phyloP scores from a whole-genome alignment of 1,284 basidiomycete species.

The Microbotryum lychnidis-dioicae region DNA sequence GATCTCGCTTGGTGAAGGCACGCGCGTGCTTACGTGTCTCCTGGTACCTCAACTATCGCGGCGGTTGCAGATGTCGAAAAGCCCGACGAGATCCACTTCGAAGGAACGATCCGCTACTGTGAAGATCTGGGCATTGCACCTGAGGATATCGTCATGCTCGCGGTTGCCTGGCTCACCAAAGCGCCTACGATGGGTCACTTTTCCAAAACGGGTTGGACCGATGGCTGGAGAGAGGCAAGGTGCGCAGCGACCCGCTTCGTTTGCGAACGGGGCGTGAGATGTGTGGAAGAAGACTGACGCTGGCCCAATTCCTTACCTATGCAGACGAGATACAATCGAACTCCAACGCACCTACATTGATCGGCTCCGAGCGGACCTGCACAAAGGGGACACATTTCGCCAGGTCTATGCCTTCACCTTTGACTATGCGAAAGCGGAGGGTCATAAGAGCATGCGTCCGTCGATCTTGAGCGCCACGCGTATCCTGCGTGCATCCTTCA shows the following conservation, averaged over 20 bases:
- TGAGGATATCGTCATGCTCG: constrained; percentile 66
- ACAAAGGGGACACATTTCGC: constrained; percentile 67
- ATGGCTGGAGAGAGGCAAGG: constrained; percentile 60
- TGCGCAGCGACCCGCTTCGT: background rate
- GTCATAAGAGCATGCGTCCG: constrained; percentile 48
- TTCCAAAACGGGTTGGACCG: constrained; percentile 63
- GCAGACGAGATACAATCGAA: constrained; percentile 61
- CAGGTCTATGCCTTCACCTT: constrained; percentile 86
- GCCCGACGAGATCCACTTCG: constrained; percentile 53
- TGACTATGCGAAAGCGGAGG: constrained; percentile 68
- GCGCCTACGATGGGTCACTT: constrained; percentile 67
- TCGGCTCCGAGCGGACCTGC: constrained; percentile 56
- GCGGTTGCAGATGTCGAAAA: constrained; percentile 42
- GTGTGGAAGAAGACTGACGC: constrained; percentile 48
- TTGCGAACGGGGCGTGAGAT: background rate
- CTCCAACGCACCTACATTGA: constrained; percentile 57
- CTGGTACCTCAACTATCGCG: background rate
- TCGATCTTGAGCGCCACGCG: too few relatives aligned
- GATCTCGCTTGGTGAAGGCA: too few relatives aligned
- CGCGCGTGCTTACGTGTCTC: constrained; percentile 1
- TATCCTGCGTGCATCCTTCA: too few relatives aligned
- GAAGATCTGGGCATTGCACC: constrained; percentile 59
- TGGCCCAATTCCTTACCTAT: background rate
- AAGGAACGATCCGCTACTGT: constrained; percentile 67
- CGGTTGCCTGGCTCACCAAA: constrained; percentile 66